phyloP scores from a whole-genome alignment of 768 basidiomycete species.

The Lentinula boryana region DNA sequence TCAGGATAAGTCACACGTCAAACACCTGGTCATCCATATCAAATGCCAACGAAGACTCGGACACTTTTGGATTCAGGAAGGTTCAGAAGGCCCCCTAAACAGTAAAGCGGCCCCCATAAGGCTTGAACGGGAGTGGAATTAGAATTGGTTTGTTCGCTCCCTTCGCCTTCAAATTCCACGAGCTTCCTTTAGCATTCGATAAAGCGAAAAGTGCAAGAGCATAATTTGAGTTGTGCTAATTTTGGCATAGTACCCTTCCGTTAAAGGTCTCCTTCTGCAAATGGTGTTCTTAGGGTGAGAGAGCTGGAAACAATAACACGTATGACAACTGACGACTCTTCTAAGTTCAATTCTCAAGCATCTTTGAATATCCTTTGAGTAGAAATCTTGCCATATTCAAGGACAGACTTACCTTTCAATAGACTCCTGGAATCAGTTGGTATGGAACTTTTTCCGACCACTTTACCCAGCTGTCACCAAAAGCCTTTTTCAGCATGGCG shows the following conservation, averaged over 20 bases:
- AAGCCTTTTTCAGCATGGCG: slow-evolving; percentile 22
- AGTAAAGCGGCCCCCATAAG: not conserved
- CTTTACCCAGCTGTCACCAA: slow-evolving; percentile 23
- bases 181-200: no score
- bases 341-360: not conserved
- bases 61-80: not conserved
- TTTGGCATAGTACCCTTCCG: no score
- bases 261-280: no score
- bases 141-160: no score
- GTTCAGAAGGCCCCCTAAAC: not conserved
- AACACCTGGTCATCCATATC: not conserved
- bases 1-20: not conserved
- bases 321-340: no score
- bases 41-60: not conserved
- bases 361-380: not conserved
- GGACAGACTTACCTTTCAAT: slow-evolving; percentile 13
- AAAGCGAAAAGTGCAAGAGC: no score
- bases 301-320: no score
- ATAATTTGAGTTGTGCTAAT: no score
- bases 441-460: slow-evolving; percentile 29
- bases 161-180: no score
- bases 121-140: not conserved
- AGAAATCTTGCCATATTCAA: not conserved
- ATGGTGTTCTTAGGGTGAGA: no score
- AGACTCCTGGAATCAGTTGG: slow-evolving; percentile 27